Percentiles rank a stretch among this genome's conserved stretches.
Conservation (phyloP, 495 filamentous ascomycete genomes). For the Penicillium mononematosum region DNA sequence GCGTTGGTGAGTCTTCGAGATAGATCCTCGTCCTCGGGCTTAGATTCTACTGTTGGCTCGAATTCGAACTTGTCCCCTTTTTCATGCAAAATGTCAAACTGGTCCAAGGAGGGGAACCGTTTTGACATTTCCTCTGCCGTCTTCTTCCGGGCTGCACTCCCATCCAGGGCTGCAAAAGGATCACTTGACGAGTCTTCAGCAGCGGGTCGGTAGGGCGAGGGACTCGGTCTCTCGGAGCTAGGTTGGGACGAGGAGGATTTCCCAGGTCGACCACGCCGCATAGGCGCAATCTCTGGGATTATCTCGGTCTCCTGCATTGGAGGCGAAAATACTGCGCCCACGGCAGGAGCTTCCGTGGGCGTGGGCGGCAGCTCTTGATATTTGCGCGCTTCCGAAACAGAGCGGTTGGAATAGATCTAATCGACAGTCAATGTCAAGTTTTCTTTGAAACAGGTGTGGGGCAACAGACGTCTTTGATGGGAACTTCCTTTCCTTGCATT, state of each 20-base stretch:
- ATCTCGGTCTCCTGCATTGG: slow-evolving; percentile 63
- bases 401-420: slow-evolving; percentile 79
- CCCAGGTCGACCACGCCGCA: slow-evolving; percentile 83
- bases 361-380: slow-evolving; percentile 61
- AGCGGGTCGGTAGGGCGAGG: slow-evolving; percentile 67
- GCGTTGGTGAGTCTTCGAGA: slow-evolving; percentile 75
- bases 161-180: slow-evolving; percentile 86
- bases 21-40: slow-evolving; percentile 59
- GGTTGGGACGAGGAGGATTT: slow-evolving; percentile 45
- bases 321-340: slow-evolving; percentile 69
- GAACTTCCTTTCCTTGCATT: slow-evolving; percentile 85
- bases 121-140: slow-evolving; percentile 75
- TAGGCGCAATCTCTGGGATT: slow-evolving; percentile 90
- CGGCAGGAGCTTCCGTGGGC: slow-evolving; percentile 55
- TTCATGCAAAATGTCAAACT: slow-evolving; percentile 88
- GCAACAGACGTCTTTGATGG: slow-evolving; percentile 82
- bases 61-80: slow-evolving; percentile 88
- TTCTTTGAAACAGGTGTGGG: neutral
- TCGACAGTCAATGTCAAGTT: slow-evolving; percentile 17
- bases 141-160: slow-evolving; percentile 49
- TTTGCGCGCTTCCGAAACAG: slow-evolving; percentile 60
- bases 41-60: slow-evolving; percentile 50
- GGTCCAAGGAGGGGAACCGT: slow-evolving; percentile 87
- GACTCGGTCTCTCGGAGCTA: slow-evolving; percentile 59
- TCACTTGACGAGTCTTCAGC: slow-evolving; percentile 58